These are phyloP conservation scores for Aphanomyces stellatus DNA, from an alignment of 352 stramenopile species.

Conservation along the genomic window DNA sequence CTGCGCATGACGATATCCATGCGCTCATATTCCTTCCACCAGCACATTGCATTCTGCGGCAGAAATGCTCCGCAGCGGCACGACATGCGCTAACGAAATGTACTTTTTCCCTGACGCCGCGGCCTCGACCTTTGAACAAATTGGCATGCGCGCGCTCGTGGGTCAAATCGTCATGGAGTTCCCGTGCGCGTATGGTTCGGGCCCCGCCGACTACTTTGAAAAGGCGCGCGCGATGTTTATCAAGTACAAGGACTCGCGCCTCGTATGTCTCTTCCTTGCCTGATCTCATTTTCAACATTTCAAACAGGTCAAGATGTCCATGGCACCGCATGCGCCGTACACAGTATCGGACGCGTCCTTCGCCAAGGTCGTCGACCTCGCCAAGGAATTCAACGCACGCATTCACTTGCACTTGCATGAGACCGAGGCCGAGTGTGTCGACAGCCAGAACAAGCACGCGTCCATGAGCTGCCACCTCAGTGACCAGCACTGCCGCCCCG, in stretches of 20 bases:
- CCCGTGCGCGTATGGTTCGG: constrained; percentile 45
- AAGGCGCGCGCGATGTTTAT: constrained; percentile 56
- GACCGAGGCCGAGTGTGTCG: constrained; percentile 64
- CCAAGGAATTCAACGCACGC: constrained; percentile 43
- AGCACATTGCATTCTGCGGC: constrained; percentile 59
- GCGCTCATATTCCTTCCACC: neutral
- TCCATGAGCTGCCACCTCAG: constrained; percentile 80
- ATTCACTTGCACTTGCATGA: constrained; percentile 86
- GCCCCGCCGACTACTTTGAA: constrained; percentile 60
- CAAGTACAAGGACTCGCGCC: constrained; percentile 33
- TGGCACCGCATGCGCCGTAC: constrained; percentile 83
- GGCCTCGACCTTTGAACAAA: constrained; percentile 42
- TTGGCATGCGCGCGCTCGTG: constrained; percentile 62
- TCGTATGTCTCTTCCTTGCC: constrained; percentile 29
- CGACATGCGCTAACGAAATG: constrained; percentile 89
- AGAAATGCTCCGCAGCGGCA: constrained; percentile 85
- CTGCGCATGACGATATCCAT: neutral
- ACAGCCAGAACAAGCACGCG: constrained; percentile 52
- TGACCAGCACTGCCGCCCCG: constrained; percentile 55
- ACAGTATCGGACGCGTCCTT: constrained; percentile 66
- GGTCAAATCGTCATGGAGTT: constrained; percentile 72
- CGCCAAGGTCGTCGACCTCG: constrained; percentile 31
- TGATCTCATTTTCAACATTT: neutral
- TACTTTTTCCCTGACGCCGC: constrained; percentile 75
- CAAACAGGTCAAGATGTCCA: constrained; percentile 27